A percentile compares a stretch with the other conserved stretches of the same genome.
phyloP scores from a whole-genome alignment of 352 stramenopile species.

The Globisporangium acanthophoron region DNA sequence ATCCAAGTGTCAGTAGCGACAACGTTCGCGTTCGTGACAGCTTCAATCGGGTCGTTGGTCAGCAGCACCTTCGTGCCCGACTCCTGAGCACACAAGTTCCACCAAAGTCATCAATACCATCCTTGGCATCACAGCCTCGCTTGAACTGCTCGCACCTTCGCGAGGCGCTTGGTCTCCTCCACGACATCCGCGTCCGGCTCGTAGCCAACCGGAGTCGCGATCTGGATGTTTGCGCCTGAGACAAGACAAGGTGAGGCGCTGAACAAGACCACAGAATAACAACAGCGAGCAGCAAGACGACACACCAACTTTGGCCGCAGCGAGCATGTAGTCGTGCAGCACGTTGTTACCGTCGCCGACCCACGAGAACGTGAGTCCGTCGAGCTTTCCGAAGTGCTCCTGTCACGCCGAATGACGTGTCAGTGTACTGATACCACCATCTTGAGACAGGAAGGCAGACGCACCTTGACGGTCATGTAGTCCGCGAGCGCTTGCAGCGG shows the following conservation, averaged over 20 bases:
- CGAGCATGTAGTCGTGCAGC: constrained; percentile 96
- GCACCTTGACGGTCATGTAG: constrained; percentile 94
- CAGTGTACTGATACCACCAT: no score
- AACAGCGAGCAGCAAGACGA: not conserved
- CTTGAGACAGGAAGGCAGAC: not conserved
- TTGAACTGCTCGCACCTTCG: constrained; percentile 19
- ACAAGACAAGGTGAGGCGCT: no score
- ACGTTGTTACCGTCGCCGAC: constrained; percentile 99
- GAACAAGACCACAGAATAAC: not conserved
- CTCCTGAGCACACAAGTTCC: constrained; percentile 15
- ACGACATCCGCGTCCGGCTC: constrained; percentile 89
- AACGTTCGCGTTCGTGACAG: constrained; percentile 92
- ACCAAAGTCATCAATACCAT: not conserved
- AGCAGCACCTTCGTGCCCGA: constrained; percentile 68
- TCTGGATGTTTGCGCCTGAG: constrained; percentile 87
- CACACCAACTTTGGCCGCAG: constrained; percentile 83
- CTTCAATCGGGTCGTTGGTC: constrained; percentile 90
- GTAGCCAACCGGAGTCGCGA: constrained; percentile 93
- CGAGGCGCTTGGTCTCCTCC: constrained; percentile 86
- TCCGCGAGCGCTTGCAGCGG: constrained; percentile 97
- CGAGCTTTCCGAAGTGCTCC: constrained; percentile 81
- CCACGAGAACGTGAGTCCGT: constrained; percentile 94
- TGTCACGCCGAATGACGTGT: not conserved
- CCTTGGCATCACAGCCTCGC: not conserved
- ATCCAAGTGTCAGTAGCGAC: constrained; percentile 98